Base-by-base conservation (phyloP, 2,329 filamentous ascomycete species). In the Microdochium paspali region DNA sequence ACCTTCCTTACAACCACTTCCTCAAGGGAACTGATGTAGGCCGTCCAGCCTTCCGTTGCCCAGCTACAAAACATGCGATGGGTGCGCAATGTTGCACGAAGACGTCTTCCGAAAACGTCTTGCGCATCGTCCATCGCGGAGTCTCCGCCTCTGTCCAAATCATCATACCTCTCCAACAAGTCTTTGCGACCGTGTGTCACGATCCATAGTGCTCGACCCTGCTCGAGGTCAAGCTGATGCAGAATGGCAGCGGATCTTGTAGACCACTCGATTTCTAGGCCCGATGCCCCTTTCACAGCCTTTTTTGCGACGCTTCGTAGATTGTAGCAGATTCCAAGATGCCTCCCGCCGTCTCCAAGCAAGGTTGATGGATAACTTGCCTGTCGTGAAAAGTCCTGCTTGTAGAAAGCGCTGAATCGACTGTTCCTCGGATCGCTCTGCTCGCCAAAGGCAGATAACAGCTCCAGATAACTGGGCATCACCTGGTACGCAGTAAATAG, bases 21-120 rank as follows among this genome's bases (percentile, higher is more conserved):
- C 50, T 67, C 65, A 0, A 67, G 49, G 55, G 56, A 65, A 12
- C 55, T 47, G n/a, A 67, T 56, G 50, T 66, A 68, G 54, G 56
- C 55, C 15, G 63, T 53, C 65, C 65, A 69, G 4, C 61, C 56
- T 47, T 65, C 60, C 0, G 53, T 59, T 2, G 62, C 57, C 66
- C 66, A 68, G 24, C 66, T 57, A 28, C 58, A 61, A 40, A 53
- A 57, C 9, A 67, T 30, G 2, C 66, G 46, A 52, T 68, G 65
- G 2, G 54, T 51, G 2, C 55, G 49, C 3, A 67, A 50, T 39
- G 51, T 64, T 2, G 61, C 28, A 15, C 28, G 15, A 9, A 30
- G 28, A 30, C 28, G 28, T 30, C n/a, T n/a, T n/a, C n/a, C n/a
- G n/a, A n/a, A n/a, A n/a, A n/a, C n/a, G n/a, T n/a, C n/a, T n/a